These are phyloP conservation scores for Rhodotorula diobovata DNA, from an alignment of 768 basidiomycete species.

Conservation along the genomic window DNA sequence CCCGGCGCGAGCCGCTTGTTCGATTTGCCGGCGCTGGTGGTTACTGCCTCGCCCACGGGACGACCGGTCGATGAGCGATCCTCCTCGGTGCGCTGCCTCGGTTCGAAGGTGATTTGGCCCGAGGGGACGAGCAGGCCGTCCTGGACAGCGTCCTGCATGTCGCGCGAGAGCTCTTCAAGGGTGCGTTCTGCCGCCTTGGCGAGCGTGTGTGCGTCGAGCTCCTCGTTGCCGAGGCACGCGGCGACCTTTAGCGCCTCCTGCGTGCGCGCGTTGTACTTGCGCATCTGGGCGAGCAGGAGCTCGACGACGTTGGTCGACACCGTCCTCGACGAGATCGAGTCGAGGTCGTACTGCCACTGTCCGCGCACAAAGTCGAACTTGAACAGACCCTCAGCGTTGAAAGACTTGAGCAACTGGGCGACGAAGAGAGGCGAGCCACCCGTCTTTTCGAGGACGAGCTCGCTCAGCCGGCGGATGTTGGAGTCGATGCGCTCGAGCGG, in stretches of 20 bases:
- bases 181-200: conserved; percentile 11
- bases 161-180: conserved; percentile 16
- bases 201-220: conserved; percentile 6
- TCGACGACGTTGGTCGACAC: conserved; percentile 35
- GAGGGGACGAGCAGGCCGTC: conserved; percentile 24
- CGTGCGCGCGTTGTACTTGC: conserved; percentile 9
- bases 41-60: background rate
- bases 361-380: conserved; percentile 24
- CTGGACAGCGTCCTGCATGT: conserved; percentile 22
- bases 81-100: background rate
- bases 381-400: conserved; percentile 34
- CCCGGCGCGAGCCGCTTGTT: background rate
- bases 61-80: too few relatives aligned
- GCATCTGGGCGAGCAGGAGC: conserved; percentile 29
- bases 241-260: conserved; percentile 27
- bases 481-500: conserved; percentile 1
- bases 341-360: conserved; percentile 32
- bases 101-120: background rate
- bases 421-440: conserved; percentile 27
- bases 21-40: background rate
- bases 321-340: conserved; percentile 17
- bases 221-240: conserved; percentile 35
- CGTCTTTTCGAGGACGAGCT: conserved; percentile 31
- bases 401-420: conserved; percentile 30
- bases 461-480: conserved; percentile 1